Conservation (phyloP, 2,329 filamentous ascomycete genomes). For the Tricladium varicosporioides region DNA sequence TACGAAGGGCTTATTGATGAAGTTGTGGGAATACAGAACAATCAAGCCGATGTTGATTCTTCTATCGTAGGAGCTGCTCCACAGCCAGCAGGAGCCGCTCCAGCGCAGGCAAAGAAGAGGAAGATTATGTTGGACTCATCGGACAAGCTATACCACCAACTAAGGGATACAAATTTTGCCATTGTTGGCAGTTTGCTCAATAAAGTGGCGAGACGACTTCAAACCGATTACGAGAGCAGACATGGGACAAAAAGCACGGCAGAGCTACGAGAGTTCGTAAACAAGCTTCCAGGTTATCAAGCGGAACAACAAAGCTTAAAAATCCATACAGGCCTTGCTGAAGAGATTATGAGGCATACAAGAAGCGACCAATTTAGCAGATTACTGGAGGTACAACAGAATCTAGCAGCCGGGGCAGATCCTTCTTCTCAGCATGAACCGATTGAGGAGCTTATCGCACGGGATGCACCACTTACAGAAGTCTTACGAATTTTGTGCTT, state of each 20-base stretch:
- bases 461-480: conserved; percentile 76
- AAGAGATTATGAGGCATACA: conserved; percentile 94
- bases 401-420: conserved; percentile 86
- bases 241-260: conserved; percentile 84
- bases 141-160: conserved; percentile 82
- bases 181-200: conserved; percentile 88
- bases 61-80: conserved; percentile 78
- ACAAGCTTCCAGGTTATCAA: conserved; percentile 86
- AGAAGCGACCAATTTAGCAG: conserved; percentile 85
- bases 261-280: conserved; percentile 93
- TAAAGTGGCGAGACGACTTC: conserved; percentile 82
- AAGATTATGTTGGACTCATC: conserved; percentile 87
- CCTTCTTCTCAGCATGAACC: conserved; percentile 84
- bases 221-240: conserved; percentile 83
- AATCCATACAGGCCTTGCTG: conserved; percentile 85
- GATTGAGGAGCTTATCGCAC: conserved; percentile 92
- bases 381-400: conserved; percentile 90
- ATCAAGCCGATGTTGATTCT: conserved; percentile 88
- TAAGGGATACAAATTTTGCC: conserved; percentile 92
- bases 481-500: conserved; percentile 85
- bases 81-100: conserved; percentile 50
- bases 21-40: conserved; percentile 86
- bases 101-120: conserved; percentile 69
- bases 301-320: conserved; percentile 92
- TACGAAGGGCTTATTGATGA: conserved; percentile 97